Evolutionary conservation across 2,329 filamentous ascomycete species (phyloP).

Genomic region (Metarhizium rileyi): DNA sequence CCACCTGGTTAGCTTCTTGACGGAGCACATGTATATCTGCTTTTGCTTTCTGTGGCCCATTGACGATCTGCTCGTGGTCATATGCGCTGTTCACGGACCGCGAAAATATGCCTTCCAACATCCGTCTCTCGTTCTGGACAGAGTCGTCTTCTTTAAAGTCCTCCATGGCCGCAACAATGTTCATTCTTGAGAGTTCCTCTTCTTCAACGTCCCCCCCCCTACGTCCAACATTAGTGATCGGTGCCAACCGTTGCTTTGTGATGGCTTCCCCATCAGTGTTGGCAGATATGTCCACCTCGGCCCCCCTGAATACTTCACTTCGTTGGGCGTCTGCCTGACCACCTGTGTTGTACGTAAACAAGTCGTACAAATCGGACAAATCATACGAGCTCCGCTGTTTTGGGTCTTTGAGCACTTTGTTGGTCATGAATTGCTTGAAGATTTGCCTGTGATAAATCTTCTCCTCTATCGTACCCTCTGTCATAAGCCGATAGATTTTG

Average conservation of each 20-base stretch:
- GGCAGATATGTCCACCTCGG: conserved; percentile 48
- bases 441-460: conserved; percentile 99
- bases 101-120: conserved; percentile 85
- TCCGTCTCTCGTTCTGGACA: conserved; percentile 55
- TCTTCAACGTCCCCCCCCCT: conserved; percentile 21
- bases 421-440: conserved; percentile 95
- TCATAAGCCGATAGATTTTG: conserved; percentile 96
- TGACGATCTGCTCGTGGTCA: conserved; percentile 87
- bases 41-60: conserved; percentile 58
- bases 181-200: conserved; percentile 41
- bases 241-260: conserved; percentile 3
- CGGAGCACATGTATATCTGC: conserved; percentile 73
- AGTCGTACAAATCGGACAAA: conserved; percentile 78
- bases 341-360: conserved; percentile 61
- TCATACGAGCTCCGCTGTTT: conserved; percentile 90
- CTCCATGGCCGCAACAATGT: conserved; percentile 55
- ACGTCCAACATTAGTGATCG: conserved; percentile 6
- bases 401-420: conserved; percentile 90
- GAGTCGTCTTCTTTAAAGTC: conserved; percentile 47
- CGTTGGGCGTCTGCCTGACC: conserved; percentile 59
- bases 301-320: conserved; percentile 77
- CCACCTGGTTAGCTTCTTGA: conserved; percentile 70
- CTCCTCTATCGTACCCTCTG: conserved; percentile 93
- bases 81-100: conserved; percentile 83
- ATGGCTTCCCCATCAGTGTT: conserved; percentile 6